Evolutionary conservation across 2,329 filamentous ascomycete species (phyloP).

Genomic region (Aspergillus sojae): DNA sequence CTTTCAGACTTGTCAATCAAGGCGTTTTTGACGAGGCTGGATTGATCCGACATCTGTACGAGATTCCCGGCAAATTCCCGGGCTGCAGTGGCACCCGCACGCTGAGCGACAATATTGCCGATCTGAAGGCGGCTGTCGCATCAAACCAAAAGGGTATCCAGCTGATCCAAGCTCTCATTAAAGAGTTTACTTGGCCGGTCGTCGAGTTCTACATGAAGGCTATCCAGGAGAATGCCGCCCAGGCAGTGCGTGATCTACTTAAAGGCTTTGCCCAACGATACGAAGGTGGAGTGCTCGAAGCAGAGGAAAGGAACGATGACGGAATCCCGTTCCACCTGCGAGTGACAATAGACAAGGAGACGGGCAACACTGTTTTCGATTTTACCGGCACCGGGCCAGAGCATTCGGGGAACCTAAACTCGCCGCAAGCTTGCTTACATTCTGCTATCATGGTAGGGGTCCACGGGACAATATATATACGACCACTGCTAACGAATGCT

Average conservation of each 20-base stretch:
- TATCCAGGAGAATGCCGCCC: conserved; percentile 71
- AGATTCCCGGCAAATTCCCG: conserved; percentile 58
- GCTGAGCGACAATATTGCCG: conserved; percentile 47
- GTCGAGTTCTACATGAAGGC: conserved; percentile 47
- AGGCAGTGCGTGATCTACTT: conserved; percentile 62
- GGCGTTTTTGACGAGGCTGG: conserved; percentile 40
- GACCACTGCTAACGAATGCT: conserved; percentile 42
- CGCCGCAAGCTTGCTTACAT: conserved; percentile 75
- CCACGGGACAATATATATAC: conserved; percentile 48
- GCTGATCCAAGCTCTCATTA: conserved; percentile 39
- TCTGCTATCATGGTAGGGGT: conserved; percentile 67
- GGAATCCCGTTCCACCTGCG: conserved; percentile 75
- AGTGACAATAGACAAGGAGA: conserved; percentile 69
- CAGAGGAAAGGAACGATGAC: conserved; percentile 81
- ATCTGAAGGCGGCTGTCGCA: conserved; percentile 49
- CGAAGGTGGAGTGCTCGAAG: conserved; percentile 57
- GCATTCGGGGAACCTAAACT: conserved; percentile 73
- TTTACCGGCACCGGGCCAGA: conserved; percentile 77
- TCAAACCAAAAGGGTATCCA: conserved; percentile 47
- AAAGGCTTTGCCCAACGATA: conserved; percentile 62
- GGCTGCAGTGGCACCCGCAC: conserved; percentile 75
- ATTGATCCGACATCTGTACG: conserved; percentile 34
- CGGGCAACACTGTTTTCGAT: conserved; percentile 72
- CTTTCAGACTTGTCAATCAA: conserved; percentile 33
- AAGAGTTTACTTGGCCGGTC: conserved; percentile 35